Conservation (phyloP, 225 moss, liverwort and hornwort genomes). For the Straminergon stramineum region DNA sequence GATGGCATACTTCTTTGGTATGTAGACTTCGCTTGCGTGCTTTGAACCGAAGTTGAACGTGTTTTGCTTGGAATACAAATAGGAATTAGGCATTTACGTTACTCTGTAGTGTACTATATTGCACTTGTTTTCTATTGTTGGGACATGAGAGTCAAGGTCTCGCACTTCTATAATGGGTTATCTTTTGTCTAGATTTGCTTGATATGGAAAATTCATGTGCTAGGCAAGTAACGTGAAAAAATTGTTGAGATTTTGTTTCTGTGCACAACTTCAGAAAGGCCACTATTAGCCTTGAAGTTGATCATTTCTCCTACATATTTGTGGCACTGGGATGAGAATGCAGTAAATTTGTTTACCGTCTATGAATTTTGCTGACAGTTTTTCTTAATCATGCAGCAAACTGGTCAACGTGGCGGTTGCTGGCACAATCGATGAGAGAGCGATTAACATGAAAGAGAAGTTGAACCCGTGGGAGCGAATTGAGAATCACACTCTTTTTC, state of each 20-base stretch:
- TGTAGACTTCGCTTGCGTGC: background rate
- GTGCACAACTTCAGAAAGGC: background rate
- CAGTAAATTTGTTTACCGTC: background rate
- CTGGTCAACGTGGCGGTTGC: conserved; percentile 92
- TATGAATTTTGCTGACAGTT: background rate
- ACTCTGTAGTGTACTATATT: background rate
- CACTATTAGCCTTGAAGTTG: background rate
- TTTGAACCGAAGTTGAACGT: background rate
- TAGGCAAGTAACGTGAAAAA: background rate
- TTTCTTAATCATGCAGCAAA: conserved; percentile 44
- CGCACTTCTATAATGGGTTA: background rate
- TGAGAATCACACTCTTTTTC: conserved; percentile 89
- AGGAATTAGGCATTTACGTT: background rate
- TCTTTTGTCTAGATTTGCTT: background rate
- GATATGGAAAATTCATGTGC: background rate
- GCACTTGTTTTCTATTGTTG: background rate
- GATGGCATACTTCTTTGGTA: conserved; percentile 92
- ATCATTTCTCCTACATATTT: background rate
- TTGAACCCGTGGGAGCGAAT: conserved; percentile 97
- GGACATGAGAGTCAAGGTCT: background rate
- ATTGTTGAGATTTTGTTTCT: background rate
- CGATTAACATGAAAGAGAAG: conserved; percentile 80
- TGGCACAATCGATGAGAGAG: conserved; percentile 97
- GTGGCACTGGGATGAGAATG: background rate
- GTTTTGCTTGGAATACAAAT: background rate